Evolutionary conservation across 805 yeast genomes (phyloP).

Genomic region (Ogataea kodamae): DNA sequence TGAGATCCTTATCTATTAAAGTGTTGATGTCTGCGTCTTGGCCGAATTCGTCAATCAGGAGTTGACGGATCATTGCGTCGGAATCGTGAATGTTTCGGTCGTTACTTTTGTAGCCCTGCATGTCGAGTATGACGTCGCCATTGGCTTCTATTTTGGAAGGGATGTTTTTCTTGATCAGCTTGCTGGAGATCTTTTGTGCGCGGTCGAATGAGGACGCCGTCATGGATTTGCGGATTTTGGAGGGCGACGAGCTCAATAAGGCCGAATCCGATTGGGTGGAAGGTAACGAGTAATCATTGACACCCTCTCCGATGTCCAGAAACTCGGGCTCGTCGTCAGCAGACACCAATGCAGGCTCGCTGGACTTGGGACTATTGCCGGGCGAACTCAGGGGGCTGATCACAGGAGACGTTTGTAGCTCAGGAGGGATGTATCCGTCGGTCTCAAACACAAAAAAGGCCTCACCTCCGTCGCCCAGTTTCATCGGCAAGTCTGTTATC

Average conservation of each 20-base stretch:
- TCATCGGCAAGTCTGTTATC: conserved; percentile 86
- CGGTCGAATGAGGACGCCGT: conserved; percentile 40
- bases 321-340: conserved; percentile 48
- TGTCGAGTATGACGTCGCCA: conserved; percentile 87
- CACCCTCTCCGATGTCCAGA: conserved; percentile 43
- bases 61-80: conserved; percentile 68
- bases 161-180: conserved; percentile 66
- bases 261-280: conserved; percentile 15
- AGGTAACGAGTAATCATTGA: conserved; percentile 14
- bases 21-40: conserved; percentile 42
- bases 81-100: conserved; percentile 72
- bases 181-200: conserved; percentile 61
- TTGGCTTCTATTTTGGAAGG: conserved; percentile 84
- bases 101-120: conserved; percentile 93
- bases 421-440: conserved; percentile 64
- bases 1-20: conserved; percentile 53
- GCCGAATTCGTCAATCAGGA: conserved; percentile 75
- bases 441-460: conserved; percentile 96
- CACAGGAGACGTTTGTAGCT: conserved; percentile 84
- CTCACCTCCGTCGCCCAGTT: conserved; percentile 95
- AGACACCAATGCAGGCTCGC: conserved; percentile 15
- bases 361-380: conserved; percentile 27
- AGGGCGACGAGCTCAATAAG: conserved; percentile 17
- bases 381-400: conserved; percentile 68
- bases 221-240: conserved; percentile 19